phyloP scores from a whole-genome alignment of 805 yeast genomes.

The Clavispora asparagi region DNA sequence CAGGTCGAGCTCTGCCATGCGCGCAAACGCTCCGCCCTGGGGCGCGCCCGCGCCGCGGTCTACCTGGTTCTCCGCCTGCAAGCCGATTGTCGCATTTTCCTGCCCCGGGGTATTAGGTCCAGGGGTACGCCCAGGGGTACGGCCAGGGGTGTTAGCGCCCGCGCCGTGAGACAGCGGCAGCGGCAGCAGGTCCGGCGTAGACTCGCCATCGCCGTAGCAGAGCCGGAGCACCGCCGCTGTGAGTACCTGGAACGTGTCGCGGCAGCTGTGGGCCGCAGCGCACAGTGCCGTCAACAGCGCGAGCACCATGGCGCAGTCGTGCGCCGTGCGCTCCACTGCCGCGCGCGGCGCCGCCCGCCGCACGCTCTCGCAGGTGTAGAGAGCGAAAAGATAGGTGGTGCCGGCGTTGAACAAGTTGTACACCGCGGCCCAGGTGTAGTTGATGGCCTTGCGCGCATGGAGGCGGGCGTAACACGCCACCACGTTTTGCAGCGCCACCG shows the following conservation, averaged over 20 bases:
- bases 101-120: background rate
- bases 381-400: constrained; percentile 71
- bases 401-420: constrained; percentile 89
- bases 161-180: background rate
- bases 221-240: constrained; percentile 66
- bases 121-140: background rate
- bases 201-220: constrained; percentile 37
- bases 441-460: constrained; percentile 52
- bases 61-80: too few species aligned
- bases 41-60: background rate
- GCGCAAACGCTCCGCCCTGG: too few species aligned
- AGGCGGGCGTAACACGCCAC: constrained; percentile 59
- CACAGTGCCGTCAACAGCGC: constrained; percentile 61
- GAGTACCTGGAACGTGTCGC: constrained; percentile 65
- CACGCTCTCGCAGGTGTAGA: constrained; percentile 62
- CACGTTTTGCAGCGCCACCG: constrained; percentile 61
- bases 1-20: too few species aligned
- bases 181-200: constrained; percentile 10
- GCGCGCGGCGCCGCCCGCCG: constrained; percentile 41
- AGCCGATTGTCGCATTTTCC: background rate
- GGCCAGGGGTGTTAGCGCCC: background rate
- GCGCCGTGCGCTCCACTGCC: constrained; percentile 44
- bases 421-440: constrained; percentile 91
- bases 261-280: constrained; percentile 72
- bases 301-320: constrained; percentile 53